A percentile compares a stretch with the other conserved stretches of the same genome.
Conservation (phyloP, 495 filamentous ascomycete species). For the Aspergillus ostianus region DNA sequence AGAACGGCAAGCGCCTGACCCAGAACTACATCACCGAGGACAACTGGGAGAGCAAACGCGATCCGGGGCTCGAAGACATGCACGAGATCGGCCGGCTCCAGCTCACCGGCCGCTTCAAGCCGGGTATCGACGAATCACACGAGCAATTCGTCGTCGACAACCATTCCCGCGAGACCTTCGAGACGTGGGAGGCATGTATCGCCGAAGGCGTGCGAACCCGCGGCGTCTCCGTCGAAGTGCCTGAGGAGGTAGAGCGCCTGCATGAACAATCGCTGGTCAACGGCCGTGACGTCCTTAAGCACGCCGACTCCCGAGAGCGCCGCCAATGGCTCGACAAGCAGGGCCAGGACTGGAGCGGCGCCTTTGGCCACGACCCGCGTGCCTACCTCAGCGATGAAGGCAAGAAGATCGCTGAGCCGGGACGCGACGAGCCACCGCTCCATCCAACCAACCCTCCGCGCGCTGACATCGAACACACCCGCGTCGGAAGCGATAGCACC, state of each 20-base stretch:
- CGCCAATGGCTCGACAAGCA: conserved; percentile 74
- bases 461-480: conserved; percentile 34
- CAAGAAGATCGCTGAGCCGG: conserved; percentile 53
- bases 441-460: conserved; percentile 55
- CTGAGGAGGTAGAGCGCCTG: conserved; percentile 61
- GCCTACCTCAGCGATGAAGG: conserved; percentile 51
- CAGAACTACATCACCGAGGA: conserved; percentile 87
- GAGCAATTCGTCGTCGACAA: conserved; percentile 80
- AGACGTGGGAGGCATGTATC: conserved; percentile 88
- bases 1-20: conserved; percentile 66
- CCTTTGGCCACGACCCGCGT: conserved; percentile 68
- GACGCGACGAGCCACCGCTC: conserved; percentile 52
- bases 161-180: conserved; percentile 85
- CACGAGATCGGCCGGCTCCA: conserved; percentile 76
- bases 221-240: conserved; percentile 65
- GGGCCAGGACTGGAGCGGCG: conserved; percentile 86
- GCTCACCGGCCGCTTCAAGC: conserved; percentile 78
- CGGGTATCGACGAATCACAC: conserved; percentile 88
- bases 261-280: conserved; percentile 78
- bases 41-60: conserved; percentile 56
- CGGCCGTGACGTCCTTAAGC: conserved; percentile 74
- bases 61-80: conserved; percentile 67
- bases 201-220: conserved; percentile 76
- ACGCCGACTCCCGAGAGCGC: conserved; percentile 66
- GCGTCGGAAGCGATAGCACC: conserved; percentile 9